A percentile compares a stretch with the other conserved stretches of the same genome.
These are phyloP conservation scores for Fonsecaea multimorphosa DNA, from an alignment of 2,329 filamentous ascomycete genomes.

Conservation along the genomic window DNA sequence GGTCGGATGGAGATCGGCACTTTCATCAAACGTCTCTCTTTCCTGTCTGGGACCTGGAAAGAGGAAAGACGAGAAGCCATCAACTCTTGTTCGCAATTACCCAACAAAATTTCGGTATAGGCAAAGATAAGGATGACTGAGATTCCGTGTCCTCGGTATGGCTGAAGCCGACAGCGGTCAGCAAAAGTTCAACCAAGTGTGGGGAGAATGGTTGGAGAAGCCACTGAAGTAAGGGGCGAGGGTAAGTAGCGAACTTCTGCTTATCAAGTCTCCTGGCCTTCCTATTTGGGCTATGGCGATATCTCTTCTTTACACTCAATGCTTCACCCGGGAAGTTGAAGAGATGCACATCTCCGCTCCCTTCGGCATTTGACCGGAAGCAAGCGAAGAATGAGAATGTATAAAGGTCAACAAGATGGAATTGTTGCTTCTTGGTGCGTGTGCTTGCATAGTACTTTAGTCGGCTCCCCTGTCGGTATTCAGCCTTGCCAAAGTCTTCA, in stretches of 20 bases:
- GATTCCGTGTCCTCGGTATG: background rate
- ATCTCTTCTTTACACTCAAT: constrained; percentile 4
- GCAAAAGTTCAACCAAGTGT: background rate
- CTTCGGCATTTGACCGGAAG: background rate
- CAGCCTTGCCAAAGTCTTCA: constrained; percentile 10
- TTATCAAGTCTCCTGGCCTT: background rate
- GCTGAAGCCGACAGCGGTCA: background rate
- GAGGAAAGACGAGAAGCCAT: background rate
- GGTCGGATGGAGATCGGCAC: background rate
- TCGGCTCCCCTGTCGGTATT: background rate
- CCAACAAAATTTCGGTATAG: background rate
- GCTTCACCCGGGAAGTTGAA: background rate
- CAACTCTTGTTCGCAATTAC: background rate
- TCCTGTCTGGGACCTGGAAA: constrained; percentile 4
- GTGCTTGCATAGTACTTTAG: background rate
- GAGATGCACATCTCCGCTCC: constrained; percentile 9
- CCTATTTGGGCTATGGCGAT: constrained; percentile 5
- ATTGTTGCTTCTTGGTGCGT: background rate
- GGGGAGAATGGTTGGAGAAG: background rate
- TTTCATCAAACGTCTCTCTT: constrained; percentile 9
- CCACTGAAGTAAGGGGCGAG: background rate
- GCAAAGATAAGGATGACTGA: background rate
- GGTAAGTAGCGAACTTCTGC: background rate
- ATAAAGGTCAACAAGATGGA: constrained; percentile 6
- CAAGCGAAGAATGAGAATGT: background rate